These are phyloP conservation scores for Murraya paniculata DNA, from an alignment of 345 rosid genomes.

Conservation along the genomic window DNA sequence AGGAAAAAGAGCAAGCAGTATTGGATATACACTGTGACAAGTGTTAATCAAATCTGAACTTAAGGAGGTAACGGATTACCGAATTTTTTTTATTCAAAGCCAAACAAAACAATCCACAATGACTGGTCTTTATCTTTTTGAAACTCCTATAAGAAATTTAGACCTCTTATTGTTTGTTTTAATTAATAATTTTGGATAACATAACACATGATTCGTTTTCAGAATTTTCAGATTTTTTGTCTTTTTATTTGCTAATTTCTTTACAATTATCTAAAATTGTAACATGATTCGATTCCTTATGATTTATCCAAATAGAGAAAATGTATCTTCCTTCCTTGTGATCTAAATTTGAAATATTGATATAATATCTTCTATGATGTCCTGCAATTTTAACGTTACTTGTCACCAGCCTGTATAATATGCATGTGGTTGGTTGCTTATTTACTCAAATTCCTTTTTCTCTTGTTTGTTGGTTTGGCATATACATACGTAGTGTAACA, in stretches of 20 bases:
- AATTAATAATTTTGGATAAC: background rate
- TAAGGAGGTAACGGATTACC: background rate
- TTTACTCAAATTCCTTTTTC: no score
- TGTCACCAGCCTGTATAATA: no score
- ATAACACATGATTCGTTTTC: background rate
- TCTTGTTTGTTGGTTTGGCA: no score
- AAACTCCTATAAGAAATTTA: background rate
- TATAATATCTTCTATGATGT: no score
- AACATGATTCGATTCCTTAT: background rate
- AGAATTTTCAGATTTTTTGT: no score
- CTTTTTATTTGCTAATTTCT: background rate
- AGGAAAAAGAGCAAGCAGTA: background rate
- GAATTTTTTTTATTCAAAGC: background rate
- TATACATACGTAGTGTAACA: no score
- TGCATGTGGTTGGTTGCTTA: no score
- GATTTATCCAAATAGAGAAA: background rate
- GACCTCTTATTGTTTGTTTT: background rate
- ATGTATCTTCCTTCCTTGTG: background rate
- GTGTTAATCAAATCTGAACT: background rate
- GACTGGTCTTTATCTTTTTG: background rate
- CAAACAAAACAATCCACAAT: background rate
- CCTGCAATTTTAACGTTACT: no score
- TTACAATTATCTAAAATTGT: background rate
- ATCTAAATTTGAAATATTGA: background rate
- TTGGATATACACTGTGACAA: background rate